Evolutionary conservation across 2,329 filamentous ascomycete species (phyloP).

Genomic region (Monilinia aucupariae): DNA sequence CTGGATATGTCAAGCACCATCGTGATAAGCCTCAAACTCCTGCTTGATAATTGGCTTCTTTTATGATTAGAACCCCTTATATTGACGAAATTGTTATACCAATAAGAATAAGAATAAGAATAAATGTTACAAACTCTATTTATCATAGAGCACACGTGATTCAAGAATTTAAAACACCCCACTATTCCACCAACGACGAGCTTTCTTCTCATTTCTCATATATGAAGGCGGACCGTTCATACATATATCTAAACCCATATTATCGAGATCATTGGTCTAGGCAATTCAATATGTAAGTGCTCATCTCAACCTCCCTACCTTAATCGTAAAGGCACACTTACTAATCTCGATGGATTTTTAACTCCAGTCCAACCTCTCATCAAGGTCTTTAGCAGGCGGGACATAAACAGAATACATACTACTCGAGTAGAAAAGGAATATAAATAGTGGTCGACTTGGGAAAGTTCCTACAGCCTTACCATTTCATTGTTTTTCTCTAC

Average conservation of each 20-base stretch:
- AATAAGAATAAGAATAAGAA: background rate
- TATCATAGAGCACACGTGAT: background rate
- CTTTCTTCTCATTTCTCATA: background rate
- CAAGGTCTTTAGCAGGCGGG: no score
- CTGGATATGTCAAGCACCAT: background rate
- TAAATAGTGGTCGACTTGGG: background rate
- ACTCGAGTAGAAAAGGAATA: no score
- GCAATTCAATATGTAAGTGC: background rate
- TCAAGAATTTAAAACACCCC: conserved; percentile 1
- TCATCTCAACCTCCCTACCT: background rate
- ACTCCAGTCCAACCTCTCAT: no score
- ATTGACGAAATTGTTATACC: background rate
- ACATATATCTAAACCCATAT: background rate
- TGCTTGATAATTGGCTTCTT: background rate
- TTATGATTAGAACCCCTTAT: background rate
- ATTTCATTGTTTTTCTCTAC: background rate
- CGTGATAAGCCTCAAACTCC: background rate
- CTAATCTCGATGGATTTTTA: no score
- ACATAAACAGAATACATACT: background rate
- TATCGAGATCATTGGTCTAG: background rate
- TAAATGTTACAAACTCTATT: background rate
- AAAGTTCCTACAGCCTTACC: background rate
- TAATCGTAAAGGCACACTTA: background rate
- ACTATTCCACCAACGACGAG: conserved; percentile 7
- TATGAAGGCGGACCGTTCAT: background rate